Evolutionary conservation across 2,329 filamentous ascomycete genomes (phyloP).

Genomic region (Alternaria brassicicola): DNA sequence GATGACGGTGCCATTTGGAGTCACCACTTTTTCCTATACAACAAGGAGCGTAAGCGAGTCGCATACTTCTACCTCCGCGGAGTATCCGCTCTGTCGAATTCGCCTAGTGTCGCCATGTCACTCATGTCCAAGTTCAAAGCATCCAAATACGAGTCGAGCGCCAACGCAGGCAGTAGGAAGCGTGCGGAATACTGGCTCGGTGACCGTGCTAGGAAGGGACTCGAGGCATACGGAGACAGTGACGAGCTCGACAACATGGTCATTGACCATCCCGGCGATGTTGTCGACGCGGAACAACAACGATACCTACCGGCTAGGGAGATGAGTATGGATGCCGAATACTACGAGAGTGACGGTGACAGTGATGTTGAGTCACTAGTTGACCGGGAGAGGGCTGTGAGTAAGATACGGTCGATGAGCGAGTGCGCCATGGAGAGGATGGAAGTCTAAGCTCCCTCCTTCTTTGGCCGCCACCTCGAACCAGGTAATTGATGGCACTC

Average conservation of each 20-base stretch:
- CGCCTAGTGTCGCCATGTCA: conserved; percentile 54
- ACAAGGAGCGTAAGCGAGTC: conserved; percentile 87
- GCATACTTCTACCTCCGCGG: conserved; percentile 92
- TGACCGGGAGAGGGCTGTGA: conserved; percentile 45
- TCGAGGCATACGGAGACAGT: conserved; percentile 52
- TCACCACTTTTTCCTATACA: conserved; percentile 97
- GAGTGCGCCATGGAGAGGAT: conserved; percentile 61
- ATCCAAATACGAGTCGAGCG: conserved; percentile 56
- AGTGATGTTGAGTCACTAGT: conserved; percentile 44
- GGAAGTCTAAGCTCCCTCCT: conserved; percentile 51
- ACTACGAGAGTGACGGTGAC: conserved; percentile 40
- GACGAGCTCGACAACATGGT: conserved; percentile 53
- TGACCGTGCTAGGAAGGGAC: conserved; percentile 60
- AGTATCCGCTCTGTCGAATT: conserved; percentile 76
- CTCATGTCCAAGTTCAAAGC: conserved; percentile 48
- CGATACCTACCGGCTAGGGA: conserved; percentile 42
- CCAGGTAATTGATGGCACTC: background rate
- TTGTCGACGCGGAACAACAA: conserved; percentile 49
- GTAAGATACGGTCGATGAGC: conserved; percentile 58
- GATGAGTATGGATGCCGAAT: conserved; percentile 40
- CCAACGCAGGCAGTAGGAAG: conserved; percentile 70
- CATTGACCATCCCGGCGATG: conserved; percentile 47
- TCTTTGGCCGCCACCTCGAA: background rate
- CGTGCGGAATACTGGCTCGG: conserved; percentile 89
- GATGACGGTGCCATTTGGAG: conserved; percentile 95